These are phyloP conservation scores for Epichloe glyceriae DNA, from an alignment of 2,329 filamentous ascomycete genomes.

Conservation along the genomic window DNA sequence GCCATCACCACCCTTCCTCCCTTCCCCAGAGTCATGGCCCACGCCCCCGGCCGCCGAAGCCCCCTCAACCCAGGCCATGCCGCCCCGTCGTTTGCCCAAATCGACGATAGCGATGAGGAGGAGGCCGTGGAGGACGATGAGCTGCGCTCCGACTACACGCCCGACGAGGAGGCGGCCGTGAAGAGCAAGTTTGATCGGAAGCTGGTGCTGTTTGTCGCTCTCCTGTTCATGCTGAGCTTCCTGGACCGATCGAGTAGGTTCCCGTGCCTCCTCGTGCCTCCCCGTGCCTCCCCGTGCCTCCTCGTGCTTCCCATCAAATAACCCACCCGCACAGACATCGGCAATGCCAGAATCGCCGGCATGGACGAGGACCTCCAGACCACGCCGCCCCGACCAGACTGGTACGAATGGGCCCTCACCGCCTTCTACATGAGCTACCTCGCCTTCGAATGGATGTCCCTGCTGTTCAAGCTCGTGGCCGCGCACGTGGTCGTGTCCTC, in stretches of 20 bases:
- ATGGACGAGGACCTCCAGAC: conserved; percentile 49
- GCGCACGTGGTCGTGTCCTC: conserved; percentile 45
- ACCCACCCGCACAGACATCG: conserved; percentile 41
- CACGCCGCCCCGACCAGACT: conserved; percentile 27
- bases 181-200: conserved; percentile 63
- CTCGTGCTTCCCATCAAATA: no score
- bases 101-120: conserved; percentile 21
- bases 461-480: conserved; percentile 47
- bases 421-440: conserved; percentile 53
- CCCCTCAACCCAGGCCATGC: conserved; percentile 12
- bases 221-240: conserved; percentile 76
- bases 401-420: conserved; percentile 48
- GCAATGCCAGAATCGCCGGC: conserved; percentile 50
- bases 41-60: conserved; percentile 7
- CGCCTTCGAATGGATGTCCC: conserved; percentile 50
- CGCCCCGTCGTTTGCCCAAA: conserved; percentile 26
- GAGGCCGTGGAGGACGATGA: conserved; percentile 15
- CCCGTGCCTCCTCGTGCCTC: background rate
- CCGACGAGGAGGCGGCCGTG: conserved; percentile 60
- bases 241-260: conserved; percentile 69
- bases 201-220: conserved; percentile 67
- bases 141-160: conserved; percentile 29
- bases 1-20: background rate
- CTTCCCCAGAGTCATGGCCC: conserved; percentile 5
- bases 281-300: no score